Evolutionary conservation across 768 basidiomycete species (phyloP).

Genomic region (Lactarius sp.): DNA sequence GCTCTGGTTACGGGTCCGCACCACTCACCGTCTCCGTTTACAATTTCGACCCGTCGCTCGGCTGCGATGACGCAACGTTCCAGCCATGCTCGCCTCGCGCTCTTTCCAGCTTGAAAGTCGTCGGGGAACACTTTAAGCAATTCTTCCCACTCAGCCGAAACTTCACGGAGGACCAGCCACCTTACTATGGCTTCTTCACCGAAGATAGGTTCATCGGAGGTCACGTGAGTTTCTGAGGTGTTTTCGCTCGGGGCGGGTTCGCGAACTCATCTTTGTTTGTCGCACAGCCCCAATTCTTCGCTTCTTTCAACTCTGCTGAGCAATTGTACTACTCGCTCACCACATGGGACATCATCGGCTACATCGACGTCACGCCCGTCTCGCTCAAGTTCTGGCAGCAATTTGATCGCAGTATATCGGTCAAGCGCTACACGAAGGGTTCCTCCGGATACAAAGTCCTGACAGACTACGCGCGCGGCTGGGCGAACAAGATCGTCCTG

Average conservation of each 20-base stretch:
- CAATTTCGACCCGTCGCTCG: conserved; percentile 19
- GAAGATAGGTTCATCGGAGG: conserved; percentile 14
- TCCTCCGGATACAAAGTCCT: neutral
- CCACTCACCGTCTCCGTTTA: conserved; percentile 15
- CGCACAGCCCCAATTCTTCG: conserved; percentile 30
- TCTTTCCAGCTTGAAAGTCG: conserved; percentile 18
- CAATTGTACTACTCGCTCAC: conserved; percentile 31
- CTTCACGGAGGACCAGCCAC: conserved; percentile 9
- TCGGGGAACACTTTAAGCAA: conserved; percentile 12
- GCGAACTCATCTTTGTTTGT: neutral
- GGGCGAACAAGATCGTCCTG: conserved; percentile 22
- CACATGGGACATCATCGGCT: conserved; percentile 28
- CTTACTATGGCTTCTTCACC: conserved; percentile 19
- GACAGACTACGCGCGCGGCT: neutral
- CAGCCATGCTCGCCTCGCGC: conserved; percentile 21
- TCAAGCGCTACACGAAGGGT: conserved; percentile 4
- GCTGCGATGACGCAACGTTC: conserved; percentile 20
- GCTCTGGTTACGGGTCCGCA: conserved; percentile 21
- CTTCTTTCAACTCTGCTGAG: conserved; percentile 30
- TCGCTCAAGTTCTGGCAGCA: conserved; percentile 32
- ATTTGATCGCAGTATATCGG: neutral
- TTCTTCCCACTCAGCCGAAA: conserved; percentile 16
- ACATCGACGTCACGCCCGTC: conserved; percentile 29
- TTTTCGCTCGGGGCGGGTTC: neutral
- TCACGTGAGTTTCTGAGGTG: conserved; percentile 9